phyloP scores from a whole-genome alignment of 495 filamentous ascomycete species.

The Cladorrhinum samala region DNA sequence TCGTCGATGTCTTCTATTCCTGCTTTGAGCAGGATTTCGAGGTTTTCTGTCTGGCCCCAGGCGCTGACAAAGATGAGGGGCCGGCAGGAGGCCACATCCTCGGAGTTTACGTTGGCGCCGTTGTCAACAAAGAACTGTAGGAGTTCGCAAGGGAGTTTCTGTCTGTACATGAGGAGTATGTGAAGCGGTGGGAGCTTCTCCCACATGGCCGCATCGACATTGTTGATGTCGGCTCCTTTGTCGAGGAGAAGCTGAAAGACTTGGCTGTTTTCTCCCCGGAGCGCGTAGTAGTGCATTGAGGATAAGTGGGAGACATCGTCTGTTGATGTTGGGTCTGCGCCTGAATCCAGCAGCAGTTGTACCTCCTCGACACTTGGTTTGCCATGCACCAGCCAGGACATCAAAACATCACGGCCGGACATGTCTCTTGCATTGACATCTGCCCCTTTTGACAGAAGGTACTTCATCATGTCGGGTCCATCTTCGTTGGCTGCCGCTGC shows the following conservation, averaged over 20 bases:
- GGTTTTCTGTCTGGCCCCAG: conserved; percentile 6
- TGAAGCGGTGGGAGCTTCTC: conserved; percentile 6
- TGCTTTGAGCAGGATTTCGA: conserved; percentile 10
- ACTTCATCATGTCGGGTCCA: conserved; percentile 37
- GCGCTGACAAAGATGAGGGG: conserved; percentile 7
- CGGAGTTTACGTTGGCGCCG: conserved; percentile 11
- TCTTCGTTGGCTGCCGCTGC: conserved; percentile 42
- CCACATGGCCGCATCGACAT: not conserved
- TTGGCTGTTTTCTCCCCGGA: not conserved
- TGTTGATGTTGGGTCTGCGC: conserved; percentile 1
- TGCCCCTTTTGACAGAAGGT: conserved; percentile 45
- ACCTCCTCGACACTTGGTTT: not conserved
- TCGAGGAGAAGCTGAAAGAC: conserved; percentile 11
- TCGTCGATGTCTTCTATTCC: conserved; percentile 18
- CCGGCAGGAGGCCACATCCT: conserved; percentile 3
- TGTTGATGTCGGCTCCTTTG: conserved; percentile 15
- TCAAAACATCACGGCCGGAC: not conserved
- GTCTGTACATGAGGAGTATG: conserved; percentile 1
- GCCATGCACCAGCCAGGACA: not conserved
- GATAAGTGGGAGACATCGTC: not conserved
- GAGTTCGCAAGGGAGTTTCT: not conserved
- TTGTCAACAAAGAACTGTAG: conserved; percentile 14
- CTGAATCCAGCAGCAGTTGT: conserved; percentile 6
- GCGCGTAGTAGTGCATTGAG: conserved; percentile 12
- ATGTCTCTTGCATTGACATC: conserved; percentile 32